phyloP scores from a whole-genome alignment of 768 basidiomycete species.

The Xerocomus potaroensis region DNA sequence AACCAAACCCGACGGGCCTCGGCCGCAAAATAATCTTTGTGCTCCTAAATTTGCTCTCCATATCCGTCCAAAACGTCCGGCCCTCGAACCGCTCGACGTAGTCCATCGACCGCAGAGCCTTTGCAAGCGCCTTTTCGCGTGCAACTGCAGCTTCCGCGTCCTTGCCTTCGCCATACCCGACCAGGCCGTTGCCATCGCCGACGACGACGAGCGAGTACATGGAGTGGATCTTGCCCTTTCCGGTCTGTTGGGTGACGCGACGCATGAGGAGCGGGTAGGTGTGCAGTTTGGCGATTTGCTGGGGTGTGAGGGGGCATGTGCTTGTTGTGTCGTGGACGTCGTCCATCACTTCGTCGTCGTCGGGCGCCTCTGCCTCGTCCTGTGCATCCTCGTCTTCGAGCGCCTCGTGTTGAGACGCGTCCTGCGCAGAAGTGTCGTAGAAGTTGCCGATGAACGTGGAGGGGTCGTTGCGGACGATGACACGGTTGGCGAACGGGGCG shows the following conservation, averaged over 20 bases:
- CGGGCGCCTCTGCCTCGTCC: slow-evolving; percentile 14
- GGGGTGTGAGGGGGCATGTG: slow-evolving; percentile 13
- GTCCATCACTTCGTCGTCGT: slow-evolving; percentile 19
- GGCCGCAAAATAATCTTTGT: slow-evolving; percentile 79
- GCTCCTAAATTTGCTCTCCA: slow-evolving; percentile 79
- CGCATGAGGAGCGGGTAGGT: slow-evolving; percentile 42
- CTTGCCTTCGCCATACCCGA: slow-evolving; percentile 82
- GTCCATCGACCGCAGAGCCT: slow-evolving; percentile 87
- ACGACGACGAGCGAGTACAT: slow-evolving; percentile 63
- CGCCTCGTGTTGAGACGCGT: background rate
- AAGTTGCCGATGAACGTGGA: slow-evolving; percentile 51
- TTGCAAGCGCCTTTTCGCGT: slow-evolving; percentile 49
- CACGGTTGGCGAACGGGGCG: slow-evolving; percentile 55
- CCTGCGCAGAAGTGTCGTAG: slow-evolving; percentile 18
- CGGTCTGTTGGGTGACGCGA: slow-evolving; percentile 82
- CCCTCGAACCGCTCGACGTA: slow-evolving; percentile 91
- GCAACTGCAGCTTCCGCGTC: slow-evolving; percentile 54
- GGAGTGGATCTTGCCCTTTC: slow-evolving; percentile 83
- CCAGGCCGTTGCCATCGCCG: slow-evolving; percentile 78
- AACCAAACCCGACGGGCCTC: slow-evolving; percentile 85
- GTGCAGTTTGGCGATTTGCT: slow-evolving; percentile 34
- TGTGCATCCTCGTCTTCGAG: slow-evolving; percentile 10
- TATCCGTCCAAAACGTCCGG: slow-evolving; percentile 92
- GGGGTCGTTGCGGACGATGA: slow-evolving; percentile 68
- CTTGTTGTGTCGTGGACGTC: slow-evolving; percentile 14